Base-by-base conservation (phyloP, 2,329 filamentous ascomycete genomes). In the Didymella glomerata region DNA sequence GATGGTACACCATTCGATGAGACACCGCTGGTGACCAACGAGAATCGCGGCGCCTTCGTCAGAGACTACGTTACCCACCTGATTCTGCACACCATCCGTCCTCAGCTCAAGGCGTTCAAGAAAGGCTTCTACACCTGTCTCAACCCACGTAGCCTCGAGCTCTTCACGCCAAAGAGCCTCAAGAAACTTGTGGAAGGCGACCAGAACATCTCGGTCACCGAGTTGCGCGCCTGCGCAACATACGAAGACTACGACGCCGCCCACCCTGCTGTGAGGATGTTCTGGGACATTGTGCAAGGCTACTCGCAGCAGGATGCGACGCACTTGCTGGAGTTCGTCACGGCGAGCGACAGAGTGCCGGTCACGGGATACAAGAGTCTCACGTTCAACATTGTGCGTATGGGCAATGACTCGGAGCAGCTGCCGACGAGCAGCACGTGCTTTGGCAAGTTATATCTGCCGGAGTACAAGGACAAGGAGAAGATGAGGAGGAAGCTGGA, bases 401-500 rank as follows among this genome's bases (percentile, higher is more conserved):
- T 93, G 32, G 68, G 71, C 88, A 91, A 16, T 83, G 88, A 84
- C 61, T 83, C 84, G 66, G 76, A 81, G 62, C 80, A 66, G 75
- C 71, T 99, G 68, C 95, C 95, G 3, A 96, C 90, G 5, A 94
- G 92, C 61, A 90, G 93, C 70, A 99, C 95, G 0, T 99, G 95
- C 77, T 98, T 97, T 79, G 92, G 94, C 1, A 93, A 91, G 47
- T 78, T 99, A 45, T 79, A 96, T 64, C 77, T 99, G 61, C 95
- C 95, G 1, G 89, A 93, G 77, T 99, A 98, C 76, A 83, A 80
- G 53, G 86, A 86, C 38, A 86, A 83, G 71, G 87, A 90, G 59
- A 86, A 90, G 34, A 74, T 99, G 72, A 84, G 84, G 74, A 83
- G 89, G 78, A 91, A 93, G 70, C 78, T 99, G 70, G 84, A 82